phyloP scores from a whole-genome alignment of 176 grass and related monocot genomes.

The Triticum turgidum region DNA sequence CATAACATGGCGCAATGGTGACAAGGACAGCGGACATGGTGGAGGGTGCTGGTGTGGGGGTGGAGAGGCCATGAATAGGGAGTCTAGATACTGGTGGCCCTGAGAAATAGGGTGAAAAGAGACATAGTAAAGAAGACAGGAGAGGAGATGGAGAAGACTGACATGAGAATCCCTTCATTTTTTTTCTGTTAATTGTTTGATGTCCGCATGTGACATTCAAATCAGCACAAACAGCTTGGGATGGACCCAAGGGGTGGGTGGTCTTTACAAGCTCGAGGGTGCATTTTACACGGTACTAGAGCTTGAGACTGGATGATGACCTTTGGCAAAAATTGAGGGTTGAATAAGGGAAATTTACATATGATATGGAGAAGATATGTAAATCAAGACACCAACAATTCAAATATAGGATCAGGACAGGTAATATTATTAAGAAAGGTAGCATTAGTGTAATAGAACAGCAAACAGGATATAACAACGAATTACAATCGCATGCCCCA shows the following conservation, averaged over 20 bases:
- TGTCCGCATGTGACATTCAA: background rate
- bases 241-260: background rate
- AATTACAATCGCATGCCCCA: background rate
- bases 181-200: background rate
- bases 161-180: background rate
- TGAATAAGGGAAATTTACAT: background rate
- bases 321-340: background rate
- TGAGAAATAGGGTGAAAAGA: background rate
- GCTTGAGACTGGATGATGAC: background rate
- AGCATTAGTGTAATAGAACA: background rate
- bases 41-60: background rate
- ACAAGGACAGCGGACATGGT: background rate
- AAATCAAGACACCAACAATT: background rate
- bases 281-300: background rate
- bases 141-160: background rate
- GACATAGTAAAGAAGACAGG: background rate
- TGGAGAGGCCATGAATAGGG: background rate
- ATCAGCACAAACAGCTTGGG: background rate
- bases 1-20: background rate
- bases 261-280: background rate
- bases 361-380: background rate
- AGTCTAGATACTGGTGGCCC: background rate
- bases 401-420: background rate
- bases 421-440: slow-evolving; percentile 1
- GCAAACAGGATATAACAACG: background rate